Evolutionary conservation across 2,329 filamentous ascomycete genomes (phyloP).

Genomic region (Fusarium coffeatum): DNA sequence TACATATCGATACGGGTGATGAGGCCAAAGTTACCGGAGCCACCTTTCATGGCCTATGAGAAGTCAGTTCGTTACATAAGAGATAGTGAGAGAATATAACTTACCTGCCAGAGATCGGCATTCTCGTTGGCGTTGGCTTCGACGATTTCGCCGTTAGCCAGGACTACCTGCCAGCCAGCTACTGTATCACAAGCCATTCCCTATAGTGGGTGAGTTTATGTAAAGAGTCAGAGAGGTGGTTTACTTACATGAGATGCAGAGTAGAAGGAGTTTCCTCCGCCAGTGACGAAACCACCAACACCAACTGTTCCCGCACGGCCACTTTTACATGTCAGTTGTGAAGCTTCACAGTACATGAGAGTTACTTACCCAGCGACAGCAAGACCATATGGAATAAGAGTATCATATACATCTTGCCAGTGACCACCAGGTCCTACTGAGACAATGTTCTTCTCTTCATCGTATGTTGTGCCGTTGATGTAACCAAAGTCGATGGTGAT

Average conservation of each 20-base stretch:
- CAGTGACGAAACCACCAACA: slow-evolving; percentile 50
- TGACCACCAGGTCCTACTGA: slow-evolving; percentile 51
- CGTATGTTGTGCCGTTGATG: slow-evolving; percentile 48
- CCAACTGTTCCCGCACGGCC: slow-evolving; percentile 54
- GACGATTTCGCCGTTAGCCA: slow-evolving; percentile 56
- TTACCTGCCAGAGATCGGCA: slow-evolving; percentile 56
- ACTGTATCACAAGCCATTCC: slow-evolving; percentile 56
- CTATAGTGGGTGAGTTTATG: slow-evolving; percentile 2
- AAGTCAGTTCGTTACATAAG: background rate
- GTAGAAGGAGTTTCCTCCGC: slow-evolving; percentile 54
- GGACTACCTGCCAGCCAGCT: slow-evolving; percentile 57
- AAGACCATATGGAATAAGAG: slow-evolving; percentile 49
- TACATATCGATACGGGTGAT: slow-evolving; percentile 51
- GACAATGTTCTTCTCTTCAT: slow-evolving; percentile 47
- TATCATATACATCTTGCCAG: slow-evolving; percentile 54
- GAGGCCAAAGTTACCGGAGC: slow-evolving; percentile 59
- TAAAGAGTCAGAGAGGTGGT: rapidly evolving
- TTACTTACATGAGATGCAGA: slow-evolving; percentile 44
- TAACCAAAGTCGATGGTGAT: slow-evolving; percentile 53
- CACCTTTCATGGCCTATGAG: slow-evolving; percentile 57
- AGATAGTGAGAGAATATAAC: background rate
- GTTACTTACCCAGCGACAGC: slow-evolving; percentile 45
- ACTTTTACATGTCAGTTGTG: slow-evolving; percentile 18
- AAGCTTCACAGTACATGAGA: too few relatives aligned
- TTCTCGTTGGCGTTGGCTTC: slow-evolving; percentile 55